These are phyloP conservation scores for Rheum nobile DNA, from an alignment of 148 eudicot species.

Conservation along the genomic window DNA sequence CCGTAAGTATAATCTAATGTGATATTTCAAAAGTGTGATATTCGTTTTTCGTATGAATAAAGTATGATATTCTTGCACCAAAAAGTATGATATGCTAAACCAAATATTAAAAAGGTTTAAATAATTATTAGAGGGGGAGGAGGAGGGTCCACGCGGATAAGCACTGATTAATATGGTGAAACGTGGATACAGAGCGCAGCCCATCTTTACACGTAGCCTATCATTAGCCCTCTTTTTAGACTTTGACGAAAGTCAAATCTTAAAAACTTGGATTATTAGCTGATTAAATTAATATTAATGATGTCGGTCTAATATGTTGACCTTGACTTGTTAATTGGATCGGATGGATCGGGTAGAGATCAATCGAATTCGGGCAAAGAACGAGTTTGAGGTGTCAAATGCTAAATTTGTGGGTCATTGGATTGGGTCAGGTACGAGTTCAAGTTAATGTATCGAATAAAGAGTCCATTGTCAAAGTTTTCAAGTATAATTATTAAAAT, in stretches of 20 bases:
- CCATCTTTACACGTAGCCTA: neutral
- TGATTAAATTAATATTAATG: neutral
- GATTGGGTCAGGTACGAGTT: too few relatives aligned
- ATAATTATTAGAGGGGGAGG: neutral
- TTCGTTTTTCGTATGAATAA: too few relatives aligned
- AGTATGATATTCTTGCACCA: neutral
- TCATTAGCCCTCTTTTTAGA: neutral
- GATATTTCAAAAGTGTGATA: too few relatives aligned
- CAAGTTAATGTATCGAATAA: too few relatives aligned
- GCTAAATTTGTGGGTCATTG: too few relatives aligned
- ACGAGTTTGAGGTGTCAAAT: too few relatives aligned
- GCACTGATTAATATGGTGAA: neutral
- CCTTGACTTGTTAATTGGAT: too few relatives aligned
- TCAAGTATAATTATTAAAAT: too few relatives aligned
- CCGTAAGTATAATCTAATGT: too few relatives aligned
- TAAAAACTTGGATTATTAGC: neutral
- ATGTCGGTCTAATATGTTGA: neutral
- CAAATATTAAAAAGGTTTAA: neutral
- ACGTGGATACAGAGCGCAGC: neutral
- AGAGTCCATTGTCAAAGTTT: too few relatives aligned
- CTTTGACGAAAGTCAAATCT: neutral
- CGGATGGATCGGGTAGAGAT: too few relatives aligned
- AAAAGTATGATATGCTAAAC: neutral
- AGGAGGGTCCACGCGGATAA: neutral
- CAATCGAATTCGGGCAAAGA: too few relatives aligned